Percentiles rank a stretch among this genome's conserved stretches.
phyloP scores from a whole-genome alignment of 2,329 filamentous ascomycete species.

The Xylaria sp. region DNA sequence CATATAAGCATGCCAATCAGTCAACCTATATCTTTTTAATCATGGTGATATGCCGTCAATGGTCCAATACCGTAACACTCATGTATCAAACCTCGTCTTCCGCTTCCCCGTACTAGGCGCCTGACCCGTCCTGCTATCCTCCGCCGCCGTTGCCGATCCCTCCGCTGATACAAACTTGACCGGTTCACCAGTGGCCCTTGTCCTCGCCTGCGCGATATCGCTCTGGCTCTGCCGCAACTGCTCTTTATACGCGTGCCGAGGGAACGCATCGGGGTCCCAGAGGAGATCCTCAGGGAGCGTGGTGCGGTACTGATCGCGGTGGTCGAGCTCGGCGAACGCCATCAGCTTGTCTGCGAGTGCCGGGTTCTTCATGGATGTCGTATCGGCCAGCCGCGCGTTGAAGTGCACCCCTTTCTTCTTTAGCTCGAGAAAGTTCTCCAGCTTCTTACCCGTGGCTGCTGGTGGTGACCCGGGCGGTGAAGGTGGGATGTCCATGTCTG shows the following conservation, averaged over 20 bases:
- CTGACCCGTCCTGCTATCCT: constrained; percentile 18
- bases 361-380: constrained; percentile 75
- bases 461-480: constrained; percentile 75
- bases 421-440: constrained; percentile 78
- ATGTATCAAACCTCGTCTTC: constrained; percentile 51
- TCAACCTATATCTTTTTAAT: neutral
- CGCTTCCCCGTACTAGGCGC: constrained; percentile 43
- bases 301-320: constrained; percentile 71
- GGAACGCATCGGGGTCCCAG: constrained; percentile 68
- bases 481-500: constrained; percentile 78
- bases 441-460: constrained; percentile 68
- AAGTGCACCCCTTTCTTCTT: constrained; percentile 82
- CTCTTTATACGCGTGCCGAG: constrained; percentile 63
- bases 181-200: constrained; percentile 54
- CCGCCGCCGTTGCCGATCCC: constrained; percentile 46
- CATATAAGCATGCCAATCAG: neutral
- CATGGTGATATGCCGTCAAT: neutral
- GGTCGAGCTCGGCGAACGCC: constrained; percentile 68
- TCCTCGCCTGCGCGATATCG: constrained; percentile 56
- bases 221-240: constrained; percentile 61
- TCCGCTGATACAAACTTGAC: constrained; percentile 61
- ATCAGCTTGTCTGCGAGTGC: constrained; percentile 77
- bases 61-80: constrained; percentile 16
- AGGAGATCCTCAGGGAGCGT: constrained; percentile 64
- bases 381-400: constrained; percentile 76